Evolutionary conservation across 2,329 filamentous ascomycete genomes (phyloP), one percentile per base, ranked within the genome.

Genomic region (Clarireedia hainanense): DNA sequence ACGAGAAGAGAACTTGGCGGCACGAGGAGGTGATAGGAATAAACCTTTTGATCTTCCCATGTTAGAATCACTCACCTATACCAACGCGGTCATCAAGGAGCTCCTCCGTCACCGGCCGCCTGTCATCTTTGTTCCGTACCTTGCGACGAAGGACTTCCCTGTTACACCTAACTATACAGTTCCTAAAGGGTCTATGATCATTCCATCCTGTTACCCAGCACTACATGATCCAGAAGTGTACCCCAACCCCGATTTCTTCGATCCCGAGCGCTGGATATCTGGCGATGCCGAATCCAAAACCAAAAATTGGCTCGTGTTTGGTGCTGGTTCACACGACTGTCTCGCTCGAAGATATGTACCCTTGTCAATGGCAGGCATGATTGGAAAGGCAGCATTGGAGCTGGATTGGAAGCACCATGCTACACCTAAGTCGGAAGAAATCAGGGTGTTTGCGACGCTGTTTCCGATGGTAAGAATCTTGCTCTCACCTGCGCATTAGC

Each of bases 261-360:
- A 80, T 40, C 77, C 77, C 0, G 76, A 80, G 2, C 71, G 77
- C 23, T 80, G 77, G 76, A 76, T 80, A 30, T 69, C 75, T 0
- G 77, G 77, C 0, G 74, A 79, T 53, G 76, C 77, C 2, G 75
- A 74, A 59, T 67, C 69, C 7, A 75, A 79, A 64, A 76, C 72
- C 0, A 78, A 76, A 62, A 80, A 80, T 52, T 80, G 76, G 76
- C 69, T 80, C 1, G 77, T 80, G 0, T 80, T 80, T 60, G 77
- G 77, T 1, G 70, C 76, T 0, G 77, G 77, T 0, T 62, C 77
- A 0, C 77, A 80, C 58, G 74, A 78, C 24, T 80, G 77, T 57
- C 68, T 80, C 1, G 77, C 76, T 0, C 67, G 71, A 47, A 71
- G 68, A 51, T 80, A 79, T 57, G 76, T 80, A 14, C 76, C 74